phyloP scores from a whole-genome alignment of 352 stramenopile genomes.

The Pythium aquatile region DNA sequence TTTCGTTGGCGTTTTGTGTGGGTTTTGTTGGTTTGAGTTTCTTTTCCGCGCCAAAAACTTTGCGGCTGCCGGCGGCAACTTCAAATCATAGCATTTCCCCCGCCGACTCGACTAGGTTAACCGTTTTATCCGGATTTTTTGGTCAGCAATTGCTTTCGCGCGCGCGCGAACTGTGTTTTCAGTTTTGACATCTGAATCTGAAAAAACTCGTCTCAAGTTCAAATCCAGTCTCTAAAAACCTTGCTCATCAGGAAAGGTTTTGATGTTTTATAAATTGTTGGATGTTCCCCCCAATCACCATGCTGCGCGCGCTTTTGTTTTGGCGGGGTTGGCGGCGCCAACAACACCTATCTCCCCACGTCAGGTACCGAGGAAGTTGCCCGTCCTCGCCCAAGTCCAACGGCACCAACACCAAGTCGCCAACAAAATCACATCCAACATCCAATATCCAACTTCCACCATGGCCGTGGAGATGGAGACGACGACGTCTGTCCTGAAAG shows the following conservation, averaged over 20 bases:
- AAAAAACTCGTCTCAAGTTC: background rate
- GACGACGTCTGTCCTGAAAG: background rate
- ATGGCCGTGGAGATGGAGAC: slow-evolving; percentile 16
- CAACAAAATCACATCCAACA: background rate
- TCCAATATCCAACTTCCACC: background rate
- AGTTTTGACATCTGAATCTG: background rate
- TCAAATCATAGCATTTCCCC: slow-evolving; percentile 7
- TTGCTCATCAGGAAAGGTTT: background rate
- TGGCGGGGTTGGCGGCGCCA: background rate
- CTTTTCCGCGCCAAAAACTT: slow-evolving; percentile 2
- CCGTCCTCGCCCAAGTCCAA: background rate
- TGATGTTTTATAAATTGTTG: background rate
- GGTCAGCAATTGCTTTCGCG: background rate
- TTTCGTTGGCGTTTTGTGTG: background rate
- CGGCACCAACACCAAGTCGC: background rate
- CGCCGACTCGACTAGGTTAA: slow-evolving; percentile 20
- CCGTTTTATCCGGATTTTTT: slow-evolving; percentile 7
- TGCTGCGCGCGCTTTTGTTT: slow-evolving; percentile 1
- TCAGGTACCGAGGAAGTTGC: background rate
- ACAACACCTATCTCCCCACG: background rate
- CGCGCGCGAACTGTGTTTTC: background rate
- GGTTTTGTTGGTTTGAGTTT: background rate
- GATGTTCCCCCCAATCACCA: background rate
- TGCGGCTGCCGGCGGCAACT: slow-evolving; percentile 8
- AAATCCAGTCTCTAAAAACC: background rate